phyloP scores from a whole-genome alignment of 805 yeast genomes.

The Ogataea populi-albae region DNA sequence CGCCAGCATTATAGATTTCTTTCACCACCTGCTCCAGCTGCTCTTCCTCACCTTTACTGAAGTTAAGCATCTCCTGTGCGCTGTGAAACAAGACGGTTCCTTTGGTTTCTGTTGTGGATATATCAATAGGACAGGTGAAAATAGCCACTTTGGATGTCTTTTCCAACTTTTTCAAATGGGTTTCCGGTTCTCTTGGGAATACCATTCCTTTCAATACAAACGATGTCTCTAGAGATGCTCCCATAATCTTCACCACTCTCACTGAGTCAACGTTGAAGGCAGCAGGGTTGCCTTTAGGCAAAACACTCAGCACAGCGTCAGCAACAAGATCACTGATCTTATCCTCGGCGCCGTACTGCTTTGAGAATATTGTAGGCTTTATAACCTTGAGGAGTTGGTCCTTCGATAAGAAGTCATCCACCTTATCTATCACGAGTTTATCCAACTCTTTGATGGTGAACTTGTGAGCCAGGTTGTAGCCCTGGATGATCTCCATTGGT shows the following conservation, averaged over 20 bases:
- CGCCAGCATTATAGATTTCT: slow-evolving; percentile 80
- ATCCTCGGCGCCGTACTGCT: slow-evolving; percentile 88
- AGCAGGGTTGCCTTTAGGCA: slow-evolving; percentile 64
- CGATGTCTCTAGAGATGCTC: slow-evolving; percentile 70
- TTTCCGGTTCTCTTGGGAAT: slow-evolving; percentile 96
- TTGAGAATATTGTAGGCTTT: slow-evolving; percentile 86
- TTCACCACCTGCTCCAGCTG: slow-evolving; percentile 84
- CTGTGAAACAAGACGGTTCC: slow-evolving; percentile 95
- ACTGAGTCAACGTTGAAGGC: slow-evolving; percentile 88
- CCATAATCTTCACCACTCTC: slow-evolving; percentile 96
- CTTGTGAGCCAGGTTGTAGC: slow-evolving; percentile 83
- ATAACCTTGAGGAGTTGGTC: slow-evolving; percentile 67
- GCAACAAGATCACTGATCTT: slow-evolving; percentile 72
- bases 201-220: slow-evolving; percentile 96
- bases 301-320: slow-evolving; percentile 76
- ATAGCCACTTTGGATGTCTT: slow-evolving; percentile 82
- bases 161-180: slow-evolving; percentile 65
- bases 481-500: slow-evolving; percentile 90
- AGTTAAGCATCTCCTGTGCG: slow-evolving; percentile 95
- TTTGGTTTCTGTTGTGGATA: slow-evolving; percentile 95
- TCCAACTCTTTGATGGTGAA: slow-evolving; percentile 70
- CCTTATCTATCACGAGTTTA: slow-evolving; percentile 56
- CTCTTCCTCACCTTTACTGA: slow-evolving; percentile 93
- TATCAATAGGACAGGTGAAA: slow-evolving; percentile 91
- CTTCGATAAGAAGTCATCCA: slow-evolving; percentile 54